These are phyloP conservation scores for Colletotrichum plurivorum DNA, from an alignment of 2,329 filamentous ascomycete genomes.

Conservation along the genomic window DNA sequence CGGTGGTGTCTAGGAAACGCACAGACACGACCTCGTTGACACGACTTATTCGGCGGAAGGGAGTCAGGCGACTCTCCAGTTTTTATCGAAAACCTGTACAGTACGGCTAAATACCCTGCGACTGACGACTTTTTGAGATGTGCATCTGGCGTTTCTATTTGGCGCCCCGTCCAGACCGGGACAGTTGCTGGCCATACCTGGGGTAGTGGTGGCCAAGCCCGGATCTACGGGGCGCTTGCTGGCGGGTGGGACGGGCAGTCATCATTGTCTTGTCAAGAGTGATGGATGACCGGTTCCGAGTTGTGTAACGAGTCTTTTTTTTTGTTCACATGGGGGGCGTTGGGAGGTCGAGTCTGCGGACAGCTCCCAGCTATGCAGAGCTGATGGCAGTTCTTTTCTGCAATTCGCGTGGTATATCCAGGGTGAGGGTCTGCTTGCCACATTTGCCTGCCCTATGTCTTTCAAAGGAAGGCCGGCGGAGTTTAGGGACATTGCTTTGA, in stretches of 20 bases:
- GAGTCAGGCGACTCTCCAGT: too few species aligned
- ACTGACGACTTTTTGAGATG: slow-evolving; percentile 13
- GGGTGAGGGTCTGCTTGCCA: slow-evolving; percentile 13
- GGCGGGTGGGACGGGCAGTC: not conserved
- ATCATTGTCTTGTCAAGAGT: not conserved
- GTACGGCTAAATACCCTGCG: slow-evolving; percentile 39
- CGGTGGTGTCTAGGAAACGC: slow-evolving; percentile 64
- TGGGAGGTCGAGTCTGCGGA: slow-evolving; percentile 15
- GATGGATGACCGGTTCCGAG: not conserved
- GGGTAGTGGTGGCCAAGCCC: not conserved
- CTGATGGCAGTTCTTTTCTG: slow-evolving; percentile 12
- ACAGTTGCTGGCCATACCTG: slow-evolving; percentile 5
- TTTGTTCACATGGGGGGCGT: slow-evolving; percentile 25
- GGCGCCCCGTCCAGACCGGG: not conserved
- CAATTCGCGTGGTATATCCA: slow-evolving; percentile 18
- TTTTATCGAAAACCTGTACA: slow-evolving; percentile 25
- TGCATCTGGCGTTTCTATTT: slow-evolving; percentile 13
- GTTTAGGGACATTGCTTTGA: slow-evolving; percentile 28
- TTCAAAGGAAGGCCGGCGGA: slow-evolving; percentile 7
- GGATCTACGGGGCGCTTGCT: not conserved
- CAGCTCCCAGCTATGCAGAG: slow-evolving; percentile 24
- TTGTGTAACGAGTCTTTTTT: slow-evolving; percentile 17
- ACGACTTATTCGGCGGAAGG: too few species aligned
- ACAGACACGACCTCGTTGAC: not conserved
- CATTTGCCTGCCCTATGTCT: not conserved